These are phyloP conservation scores for Pinus albicaulis DNA, from an alignment of 75 land plant species.

Conservation along the genomic window DNA sequence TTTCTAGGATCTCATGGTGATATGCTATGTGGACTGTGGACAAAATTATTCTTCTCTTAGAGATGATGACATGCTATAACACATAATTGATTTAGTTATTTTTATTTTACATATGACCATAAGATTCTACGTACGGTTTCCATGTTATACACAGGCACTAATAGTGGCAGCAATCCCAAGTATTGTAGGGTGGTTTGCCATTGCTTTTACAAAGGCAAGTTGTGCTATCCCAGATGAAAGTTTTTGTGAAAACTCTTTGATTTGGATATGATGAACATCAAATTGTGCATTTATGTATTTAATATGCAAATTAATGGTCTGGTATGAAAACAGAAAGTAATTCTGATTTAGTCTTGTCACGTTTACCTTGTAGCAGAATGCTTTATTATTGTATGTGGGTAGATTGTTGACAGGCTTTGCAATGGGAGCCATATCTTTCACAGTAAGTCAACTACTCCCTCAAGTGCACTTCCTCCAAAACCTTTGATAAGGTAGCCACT, in stretches of 20 bases:
- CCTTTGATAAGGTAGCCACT: not conserved
- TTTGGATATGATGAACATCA: no score
- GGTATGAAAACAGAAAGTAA: not conserved
- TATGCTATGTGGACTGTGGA: not conserved
- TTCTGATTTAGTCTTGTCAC: not conserved
- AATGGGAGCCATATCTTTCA: conserved; percentile 87
- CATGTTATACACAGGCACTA: conserved; percentile 52
- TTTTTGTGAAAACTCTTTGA: no score
- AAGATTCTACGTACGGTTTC: not conserved
- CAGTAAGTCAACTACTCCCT: conserved; percentile 33
- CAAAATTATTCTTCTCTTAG: not conserved
- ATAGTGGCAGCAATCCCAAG: conserved; percentile 80
- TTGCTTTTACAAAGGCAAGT: conserved; percentile 71
- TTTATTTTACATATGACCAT: not conserved
- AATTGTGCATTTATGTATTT: not conserved
- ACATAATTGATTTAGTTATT: not conserved
- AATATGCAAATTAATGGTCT: not conserved
- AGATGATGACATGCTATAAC: not conserved
- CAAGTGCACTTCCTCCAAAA: not conserved
- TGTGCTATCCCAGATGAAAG: not conserved
- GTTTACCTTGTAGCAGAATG: conserved; percentile 31
- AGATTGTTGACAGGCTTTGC: conserved; percentile 84
- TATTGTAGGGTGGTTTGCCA: conserved; percentile 80
- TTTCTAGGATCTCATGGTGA: not conserved
- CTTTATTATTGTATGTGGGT: conserved; percentile 64